Conservation (phyloP, 345 rosid species). For the Pugionium cornutum region DNA sequence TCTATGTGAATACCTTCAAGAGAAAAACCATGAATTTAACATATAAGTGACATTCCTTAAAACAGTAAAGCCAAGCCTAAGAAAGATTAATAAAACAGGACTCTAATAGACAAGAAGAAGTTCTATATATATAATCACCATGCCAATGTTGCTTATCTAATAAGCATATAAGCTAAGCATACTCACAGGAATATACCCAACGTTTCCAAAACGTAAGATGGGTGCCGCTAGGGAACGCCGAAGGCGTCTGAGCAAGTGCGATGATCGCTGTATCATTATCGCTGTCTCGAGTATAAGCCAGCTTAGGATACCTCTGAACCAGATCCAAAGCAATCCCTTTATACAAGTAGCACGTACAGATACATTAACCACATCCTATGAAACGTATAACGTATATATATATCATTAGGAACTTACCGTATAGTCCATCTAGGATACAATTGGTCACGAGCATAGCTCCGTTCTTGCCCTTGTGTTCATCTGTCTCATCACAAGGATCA, state of each 20-base stretch:
- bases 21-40: neutral
- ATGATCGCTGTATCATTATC: slow-evolving; percentile 63
- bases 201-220: slow-evolving; percentile 52
- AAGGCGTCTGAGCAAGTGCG: slow-evolving; percentile 63
- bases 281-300: slow-evolving; percentile 55
- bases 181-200: slow-evolving; percentile 61
- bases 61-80: neutral
- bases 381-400: neutral
- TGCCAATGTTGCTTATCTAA: no score
- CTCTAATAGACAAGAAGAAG: no score
- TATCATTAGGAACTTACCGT: slow-evolving; percentile 44
- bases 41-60: neutral
- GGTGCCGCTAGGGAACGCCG: slow-evolving; percentile 65
- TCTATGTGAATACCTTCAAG: slow-evolving; percentile 35
- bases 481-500: slow-evolving; percentile 44
- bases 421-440: slow-evolving; percentile 60
- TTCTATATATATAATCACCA: no score
- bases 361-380: neutral
- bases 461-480: slow-evolving; percentile 42
- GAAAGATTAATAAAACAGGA: no score
- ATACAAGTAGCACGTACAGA: neutral
- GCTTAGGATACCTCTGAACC: slow-evolving; percentile 44
- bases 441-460: slow-evolving; percentile 65
- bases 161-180: neutral
- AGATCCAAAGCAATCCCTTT: slow-evolving; percentile 69